These are phyloP conservation scores for Pythium chondricola DNA, from an alignment of 352 stramenopile genomes.

Conservation along the genomic window DNA sequence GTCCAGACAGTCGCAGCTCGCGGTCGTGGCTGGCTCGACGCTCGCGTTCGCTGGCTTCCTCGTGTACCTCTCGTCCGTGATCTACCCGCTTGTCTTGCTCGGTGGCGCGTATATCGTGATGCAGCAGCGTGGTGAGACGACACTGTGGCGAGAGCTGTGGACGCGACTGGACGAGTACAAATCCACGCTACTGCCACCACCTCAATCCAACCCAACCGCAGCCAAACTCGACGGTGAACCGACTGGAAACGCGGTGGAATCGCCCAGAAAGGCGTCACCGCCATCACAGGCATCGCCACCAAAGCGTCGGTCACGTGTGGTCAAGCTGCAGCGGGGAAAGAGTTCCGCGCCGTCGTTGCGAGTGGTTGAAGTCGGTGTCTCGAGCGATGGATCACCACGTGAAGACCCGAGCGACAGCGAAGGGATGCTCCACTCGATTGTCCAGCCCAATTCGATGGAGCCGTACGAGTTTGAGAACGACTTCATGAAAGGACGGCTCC, in stretches of 20 bases:
- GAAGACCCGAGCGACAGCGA: conserved; percentile 10
- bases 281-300: background rate
- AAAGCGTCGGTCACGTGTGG: conserved; percentile 8
- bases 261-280: no score
- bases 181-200: background rate
- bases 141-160: conserved; percentile 8
- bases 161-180: conserved; percentile 2
- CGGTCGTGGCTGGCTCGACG: conserved; percentile 8
- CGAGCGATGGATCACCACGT: conserved; percentile 6
- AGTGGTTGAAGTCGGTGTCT: conserved; percentile 13
- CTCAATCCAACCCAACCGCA: background rate
- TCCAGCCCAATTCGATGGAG: conserved; percentile 25
- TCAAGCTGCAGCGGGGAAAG: conserved; percentile 8
- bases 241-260: no score
- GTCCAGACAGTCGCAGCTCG: conserved; percentile 16
- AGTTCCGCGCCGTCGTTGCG: conserved; percentile 6
- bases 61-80: conserved; percentile 19
- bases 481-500: conserved; percentile 57
- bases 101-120: conserved; percentile 14
- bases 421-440: conserved; percentile 15
- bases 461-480: conserved; percentile 78
- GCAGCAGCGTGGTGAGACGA: conserved; percentile 5
- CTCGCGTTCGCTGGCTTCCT: conserved; percentile 19
- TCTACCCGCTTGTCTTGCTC: conserved; percentile 16
- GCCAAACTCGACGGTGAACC: no score